Evolutionary conservation across 2,329 filamentous ascomycete species (phyloP).

Genomic region (Tolypocladium endophyticum): DNA sequence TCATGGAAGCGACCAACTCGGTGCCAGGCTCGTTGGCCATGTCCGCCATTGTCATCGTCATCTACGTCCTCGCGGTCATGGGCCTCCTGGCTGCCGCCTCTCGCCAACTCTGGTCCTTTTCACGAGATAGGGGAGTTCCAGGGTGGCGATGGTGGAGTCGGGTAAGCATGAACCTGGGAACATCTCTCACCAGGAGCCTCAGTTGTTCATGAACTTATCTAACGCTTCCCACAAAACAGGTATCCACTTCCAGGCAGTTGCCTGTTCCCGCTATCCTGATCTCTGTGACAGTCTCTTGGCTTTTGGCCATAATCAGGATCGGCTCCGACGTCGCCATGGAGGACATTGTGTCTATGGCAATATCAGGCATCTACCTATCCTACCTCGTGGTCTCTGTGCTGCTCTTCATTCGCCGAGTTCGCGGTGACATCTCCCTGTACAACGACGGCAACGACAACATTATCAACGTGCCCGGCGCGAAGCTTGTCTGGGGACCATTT

Average conservation of each 20-base stretch:
- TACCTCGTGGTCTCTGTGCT: not conserved
- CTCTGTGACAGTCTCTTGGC: not conserved
- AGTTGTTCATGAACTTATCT: not conserved
- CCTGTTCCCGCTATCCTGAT: not conserved
- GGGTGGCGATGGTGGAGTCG: not conserved
- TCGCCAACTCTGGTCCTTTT: not conserved
- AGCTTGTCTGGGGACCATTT: not conserved
- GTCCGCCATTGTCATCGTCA: not conserved
- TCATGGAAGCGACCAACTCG: not conserved
- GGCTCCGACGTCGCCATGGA: not conserved
- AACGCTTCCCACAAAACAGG: not conserved
- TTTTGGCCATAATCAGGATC: not conserved
- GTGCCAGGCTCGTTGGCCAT: not conserved
- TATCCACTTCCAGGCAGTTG: not conserved
- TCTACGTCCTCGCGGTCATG: not conserved
- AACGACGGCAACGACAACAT: not conserved
- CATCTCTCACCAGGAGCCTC: not conserved
- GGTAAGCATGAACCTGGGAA: not conserved
- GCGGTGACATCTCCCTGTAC: not conserved
- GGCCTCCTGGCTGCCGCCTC: not conserved
- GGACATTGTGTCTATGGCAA: not conserved
- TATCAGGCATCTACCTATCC: not conserved
- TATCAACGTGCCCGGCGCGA: not conserved
- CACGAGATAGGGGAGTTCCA: not conserved
- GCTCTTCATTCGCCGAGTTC: not conserved